Base-by-base conservation (phyloP, 805 yeast species). In the Barnettozyma populi region DNA sequence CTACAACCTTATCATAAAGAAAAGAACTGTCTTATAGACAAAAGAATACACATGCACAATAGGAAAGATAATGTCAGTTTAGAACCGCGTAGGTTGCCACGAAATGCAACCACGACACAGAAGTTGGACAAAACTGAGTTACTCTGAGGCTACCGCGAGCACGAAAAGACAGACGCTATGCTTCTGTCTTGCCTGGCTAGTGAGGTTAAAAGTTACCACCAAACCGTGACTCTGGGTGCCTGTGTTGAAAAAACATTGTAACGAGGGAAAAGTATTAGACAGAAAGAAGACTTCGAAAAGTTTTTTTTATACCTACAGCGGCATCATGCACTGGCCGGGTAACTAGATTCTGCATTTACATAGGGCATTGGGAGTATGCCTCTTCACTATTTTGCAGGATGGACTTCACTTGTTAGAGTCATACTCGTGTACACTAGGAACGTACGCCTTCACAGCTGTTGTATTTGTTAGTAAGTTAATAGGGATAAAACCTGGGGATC, bases 91-190 rank as follows among this genome's bases (percentile, higher is more conserved):
- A 73, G 79, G 69, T 71, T 64, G 63, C 62, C 72, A 37, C 68
- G 72, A 60, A 56, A 57, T 49, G 53, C 43, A 52, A 62, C 59
- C 66, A 65, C 71, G 71, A 64, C 71, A 57, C 55, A 62, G 60
- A 68, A 72, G 75, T 77, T 71, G 82, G 84, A 73, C 83, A 73
- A 70, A 69, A 67, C 68, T 56, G 54, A 59, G 14, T 56, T 50
- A 46, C 69, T 86, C 90, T 86, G 76, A 85, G 94, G 86, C 86
- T 72, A 70, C 86, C 94, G 94, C 94, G 90, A 86, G 95, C 95
- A 86, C 95, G 87, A 77, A 76, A 70, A 59, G 50, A 47, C 41
- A 46, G 43, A 44, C 52, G 49, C 46, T 25, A 27, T 45, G 52
- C 54, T 49, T 40, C 47, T 48, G 42, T 27, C 52, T 56, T 60